Percentiles rank a stretch among this genome's conserved stretches.
These are phyloP conservation scores for Colletotrichum orbiculare DNA, from an alignment of 2,329 filamentous ascomycete genomes.

Conservation along the genomic window DNA sequence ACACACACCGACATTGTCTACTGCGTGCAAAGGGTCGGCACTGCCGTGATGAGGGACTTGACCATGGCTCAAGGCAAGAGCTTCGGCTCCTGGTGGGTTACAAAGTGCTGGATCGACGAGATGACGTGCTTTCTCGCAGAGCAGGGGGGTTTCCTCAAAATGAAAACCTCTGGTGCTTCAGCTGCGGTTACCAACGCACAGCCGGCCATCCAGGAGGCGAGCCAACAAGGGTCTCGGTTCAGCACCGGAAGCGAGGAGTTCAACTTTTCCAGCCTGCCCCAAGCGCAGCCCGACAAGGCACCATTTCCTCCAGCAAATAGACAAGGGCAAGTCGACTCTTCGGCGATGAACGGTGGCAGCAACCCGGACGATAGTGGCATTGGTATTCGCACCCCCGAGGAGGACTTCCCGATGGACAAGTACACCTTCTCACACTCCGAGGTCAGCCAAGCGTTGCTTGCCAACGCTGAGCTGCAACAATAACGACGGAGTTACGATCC, in stretches of 20 bases:
- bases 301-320: slow-evolving; percentile 60
- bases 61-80: slow-evolving; percentile 82
- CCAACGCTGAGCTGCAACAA: slow-evolving; percentile 44
- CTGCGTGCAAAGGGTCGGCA: slow-evolving; percentile 80
- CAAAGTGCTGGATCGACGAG: slow-evolving; percentile 95
- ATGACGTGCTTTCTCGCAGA: slow-evolving; percentile 92
- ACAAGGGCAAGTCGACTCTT: slow-evolving; percentile 54
- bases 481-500: slow-evolving; percentile 17
- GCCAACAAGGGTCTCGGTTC: slow-evolving; percentile 51
- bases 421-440: slow-evolving; percentile 58
- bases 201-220: slow-evolving; percentile 49
- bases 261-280: slow-evolving; percentile 55
- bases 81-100: slow-evolving; percentile 94
- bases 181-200: slow-evolving; percentile 48
- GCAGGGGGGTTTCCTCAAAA: slow-evolving; percentile 86
- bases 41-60: slow-evolving; percentile 82
- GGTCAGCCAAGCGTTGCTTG: slow-evolving; percentile 46
- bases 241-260: slow-evolving; percentile 59
- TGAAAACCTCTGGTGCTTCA: slow-evolving; percentile 54
- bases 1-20: slow-evolving; percentile 79
- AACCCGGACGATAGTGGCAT: slow-evolving; percentile 77
- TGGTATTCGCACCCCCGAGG: slow-evolving; percentile 74
- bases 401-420: slow-evolving; percentile 72
- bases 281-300: slow-evolving; percentile 61
- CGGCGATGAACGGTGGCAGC: slow-evolving; percentile 56